These are phyloP conservation scores for Chalciporus piperatus DNA, from an alignment of 768 basidiomycete species.

Conservation along the genomic window DNA sequence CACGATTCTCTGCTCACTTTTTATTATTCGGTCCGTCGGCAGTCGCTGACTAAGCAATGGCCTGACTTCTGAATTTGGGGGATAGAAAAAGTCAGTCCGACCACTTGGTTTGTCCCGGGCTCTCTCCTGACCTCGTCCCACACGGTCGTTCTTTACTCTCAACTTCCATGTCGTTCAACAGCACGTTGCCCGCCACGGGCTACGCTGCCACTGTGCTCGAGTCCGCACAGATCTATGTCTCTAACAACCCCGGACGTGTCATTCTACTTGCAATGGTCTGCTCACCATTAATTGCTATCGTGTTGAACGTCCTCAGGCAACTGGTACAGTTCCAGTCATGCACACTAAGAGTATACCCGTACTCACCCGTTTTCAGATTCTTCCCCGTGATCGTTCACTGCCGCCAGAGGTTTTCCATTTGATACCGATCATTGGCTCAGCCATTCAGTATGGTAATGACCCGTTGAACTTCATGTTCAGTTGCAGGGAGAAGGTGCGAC, in stretches of 20 bases:
- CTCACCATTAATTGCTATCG: slow-evolving; percentile 62
- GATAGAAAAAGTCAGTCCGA: slow-evolving; percentile 7
- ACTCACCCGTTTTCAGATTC: slow-evolving; percentile 41
- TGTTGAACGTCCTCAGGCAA: slow-evolving; percentile 77
- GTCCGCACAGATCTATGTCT: slow-evolving; percentile 17
- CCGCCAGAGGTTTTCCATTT: slow-evolving; percentile 95
- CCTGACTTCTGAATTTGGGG: slow-evolving; percentile 6
- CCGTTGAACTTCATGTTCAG: slow-evolving; percentile 85
- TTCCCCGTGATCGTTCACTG: slow-evolving; percentile 64
- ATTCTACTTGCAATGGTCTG: slow-evolving; percentile 52
- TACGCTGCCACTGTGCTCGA: slow-evolving; percentile 23
- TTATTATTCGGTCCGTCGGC: background rate
- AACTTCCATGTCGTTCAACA: slow-evolving; percentile 26
- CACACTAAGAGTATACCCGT: background rate
- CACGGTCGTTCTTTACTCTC: background rate
- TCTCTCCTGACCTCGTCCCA: background rate
- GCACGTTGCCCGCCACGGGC: slow-evolving; percentile 21
- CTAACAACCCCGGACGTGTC: slow-evolving; percentile 25
- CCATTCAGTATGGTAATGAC: slow-evolving; percentile 86
- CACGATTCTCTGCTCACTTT: background rate
- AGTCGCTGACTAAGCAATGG: slow-evolving; percentile 11
- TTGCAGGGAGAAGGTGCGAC: slow-evolving; percentile 71
- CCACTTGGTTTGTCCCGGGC: background rate
- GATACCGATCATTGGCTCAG: slow-evolving; percentile 88
- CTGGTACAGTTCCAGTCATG: slow-evolving; percentile 46